Evolutionary conservation across 1,284 basidiomycete species (phyloP).

Genomic region (Xanthoconium separans): DNA sequence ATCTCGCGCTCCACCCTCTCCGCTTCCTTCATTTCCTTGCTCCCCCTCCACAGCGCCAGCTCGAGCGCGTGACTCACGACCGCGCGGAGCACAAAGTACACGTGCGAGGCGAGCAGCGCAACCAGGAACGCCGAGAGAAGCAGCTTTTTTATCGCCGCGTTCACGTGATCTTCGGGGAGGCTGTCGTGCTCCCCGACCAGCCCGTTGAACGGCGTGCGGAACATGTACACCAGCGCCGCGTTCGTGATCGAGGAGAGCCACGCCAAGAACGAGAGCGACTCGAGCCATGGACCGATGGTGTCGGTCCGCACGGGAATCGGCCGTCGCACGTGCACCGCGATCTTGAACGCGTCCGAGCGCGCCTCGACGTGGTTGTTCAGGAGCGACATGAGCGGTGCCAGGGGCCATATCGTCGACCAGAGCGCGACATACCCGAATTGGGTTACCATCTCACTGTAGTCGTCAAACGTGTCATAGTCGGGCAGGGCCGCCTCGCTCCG

Average conservation of each 20-base stretch:
- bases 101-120: slow-evolving; percentile 78
- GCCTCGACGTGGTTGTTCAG: slow-evolving; percentile 91
- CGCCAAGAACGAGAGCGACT: slow-evolving; percentile 82
- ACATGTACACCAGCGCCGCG: slow-evolving; percentile 83
- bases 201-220: slow-evolving; percentile 46
- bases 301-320: slow-evolving; percentile 87
- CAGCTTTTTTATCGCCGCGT: slow-evolving; percentile 48
- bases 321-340: slow-evolving; percentile 81
- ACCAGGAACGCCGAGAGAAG: slow-evolving; percentile 70
- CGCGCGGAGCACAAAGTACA: slow-evolving; percentile 66
- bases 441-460: slow-evolving; percentile 96
- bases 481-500: slow-evolving; percentile 79
- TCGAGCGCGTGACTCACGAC: slow-evolving; percentile 73
- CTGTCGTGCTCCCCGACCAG: slow-evolving; percentile 2
- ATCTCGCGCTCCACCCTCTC: slow-evolving; percentile 59
- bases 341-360: slow-evolving; percentile 94
- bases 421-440: slow-evolving; percentile 91
- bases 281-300: slow-evolving; percentile 93
- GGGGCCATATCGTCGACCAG: slow-evolving; percentile 94
- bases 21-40: slow-evolving; percentile 57
- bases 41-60: slow-evolving; percentile 71
- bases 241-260: slow-evolving; percentile 88
- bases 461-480: slow-evolving; percentile 77
- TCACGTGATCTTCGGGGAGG: slow-evolving; percentile 15
- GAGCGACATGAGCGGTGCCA: slow-evolving; percentile 83